Evolutionary conservation across 1,139 yeast genomes (phyloP).

Genomic region (Petasospora rhodanensis): DNA sequence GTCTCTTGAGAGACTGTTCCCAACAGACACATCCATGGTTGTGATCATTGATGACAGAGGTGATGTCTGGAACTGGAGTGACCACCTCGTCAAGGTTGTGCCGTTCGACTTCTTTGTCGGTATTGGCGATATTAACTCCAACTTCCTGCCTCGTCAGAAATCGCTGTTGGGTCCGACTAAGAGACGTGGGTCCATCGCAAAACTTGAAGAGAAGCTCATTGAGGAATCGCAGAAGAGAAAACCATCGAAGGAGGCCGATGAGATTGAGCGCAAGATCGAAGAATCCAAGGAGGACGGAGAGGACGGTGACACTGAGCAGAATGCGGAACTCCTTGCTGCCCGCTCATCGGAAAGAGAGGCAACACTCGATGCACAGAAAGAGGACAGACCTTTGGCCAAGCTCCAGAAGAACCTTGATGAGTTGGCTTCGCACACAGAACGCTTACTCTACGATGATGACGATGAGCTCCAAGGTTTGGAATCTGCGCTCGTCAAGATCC

Average conservation of each 20-base stretch:
- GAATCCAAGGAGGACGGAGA: constrained; percentile 27
- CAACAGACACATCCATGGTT: constrained; percentile 95
- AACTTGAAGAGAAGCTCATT: constrained; percentile 28
- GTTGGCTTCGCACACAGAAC: constrained; percentile 46
- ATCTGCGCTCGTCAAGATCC: constrained; percentile 58
- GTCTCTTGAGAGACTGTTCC: constrained; percentile 81
- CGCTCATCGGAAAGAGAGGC: constrained; percentile 31
- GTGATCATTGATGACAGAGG: constrained; percentile 97
- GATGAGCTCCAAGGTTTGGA: constrained; percentile 66
- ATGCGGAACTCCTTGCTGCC: constrained; percentile 30
- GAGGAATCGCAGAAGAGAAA: constrained; percentile 23
- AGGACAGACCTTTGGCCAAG: constrained; percentile 77
- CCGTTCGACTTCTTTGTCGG: constrained; percentile 97
- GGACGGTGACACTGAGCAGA: constrained; percentile 27
- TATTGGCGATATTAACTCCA: constrained; percentile 94
- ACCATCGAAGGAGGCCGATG: constrained; percentile 15
- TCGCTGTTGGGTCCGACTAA: constrained; percentile 69
- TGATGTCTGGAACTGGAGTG: constrained; percentile 98
- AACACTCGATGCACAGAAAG: constrained; percentile 34
- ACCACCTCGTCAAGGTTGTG: constrained; percentile 82
- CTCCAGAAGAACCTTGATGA: constrained; percentile 72
- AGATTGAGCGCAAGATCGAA: constrained; percentile 30
- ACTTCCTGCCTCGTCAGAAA: constrained; percentile 79
- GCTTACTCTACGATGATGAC: constrained; percentile 75
- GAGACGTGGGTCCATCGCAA: constrained; percentile 47